Percentiles rank a stretch among this genome's conserved stretches.
phyloP scores from a whole-genome alignment of 75 land plant species.

The Pinus tabuliformis region DNA sequence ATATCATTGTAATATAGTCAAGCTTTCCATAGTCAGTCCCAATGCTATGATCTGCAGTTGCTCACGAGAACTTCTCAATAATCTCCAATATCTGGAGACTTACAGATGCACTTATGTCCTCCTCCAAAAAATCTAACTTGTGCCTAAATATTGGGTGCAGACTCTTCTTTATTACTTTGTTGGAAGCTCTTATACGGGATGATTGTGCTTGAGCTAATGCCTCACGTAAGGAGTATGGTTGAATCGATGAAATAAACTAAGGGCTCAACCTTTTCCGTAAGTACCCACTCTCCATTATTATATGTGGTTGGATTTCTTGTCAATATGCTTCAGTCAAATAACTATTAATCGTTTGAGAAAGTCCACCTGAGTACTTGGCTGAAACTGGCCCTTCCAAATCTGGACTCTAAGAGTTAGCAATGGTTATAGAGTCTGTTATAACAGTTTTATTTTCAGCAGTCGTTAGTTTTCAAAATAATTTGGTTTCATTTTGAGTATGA shows the following conservation, averaged over 20 bases:
- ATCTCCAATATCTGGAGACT: conserved; percentile 92
- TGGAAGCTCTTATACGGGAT: conserved; percentile 78
- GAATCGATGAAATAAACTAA: conserved; percentile 90
- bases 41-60: conserved; percentile 72
- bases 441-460: no score
- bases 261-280: conserved; percentile 92
- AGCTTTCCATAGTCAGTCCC: conserved; percentile 95
- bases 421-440: no score
- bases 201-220: conserved; percentile 93
- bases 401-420: no score
- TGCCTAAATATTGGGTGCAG: conserved; percentile 93
- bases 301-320: conserved; percentile 76
- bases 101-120: conserved; percentile 92
- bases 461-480: no score
- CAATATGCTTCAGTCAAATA: no score
- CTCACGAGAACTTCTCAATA: conserved; percentile 73
- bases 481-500: no score
- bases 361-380: no score
- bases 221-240: conserved; percentile 92
- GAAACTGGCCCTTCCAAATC: no score
- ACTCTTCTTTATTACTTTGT: conserved; percentile 82
- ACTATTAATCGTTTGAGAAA: no score
- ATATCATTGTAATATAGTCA: conserved; percentile 84
- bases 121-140: conserved; percentile 98
- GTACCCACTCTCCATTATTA: conserved; percentile 79